Evolutionary conservation across 768 basidiomycete genomes (phyloP).

Genomic region (Strobilomyces confusus): DNA sequence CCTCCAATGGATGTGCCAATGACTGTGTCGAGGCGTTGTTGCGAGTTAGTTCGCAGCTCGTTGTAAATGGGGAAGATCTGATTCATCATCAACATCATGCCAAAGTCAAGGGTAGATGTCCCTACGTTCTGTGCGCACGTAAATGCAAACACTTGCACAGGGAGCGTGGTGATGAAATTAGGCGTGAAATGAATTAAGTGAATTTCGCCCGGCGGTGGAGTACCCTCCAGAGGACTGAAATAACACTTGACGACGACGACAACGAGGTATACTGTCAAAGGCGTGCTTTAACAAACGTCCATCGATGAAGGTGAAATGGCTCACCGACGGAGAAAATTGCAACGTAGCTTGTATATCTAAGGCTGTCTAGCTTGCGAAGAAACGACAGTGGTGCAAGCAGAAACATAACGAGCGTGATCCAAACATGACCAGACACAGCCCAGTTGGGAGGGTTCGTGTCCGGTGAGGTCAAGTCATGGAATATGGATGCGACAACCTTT

Average conservation of each 20-base stretch:
- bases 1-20: slow-evolving; percentile 84
- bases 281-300: background rate
- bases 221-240: slow-evolving; percentile 66
- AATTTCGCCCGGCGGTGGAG: slow-evolving; percentile 61
- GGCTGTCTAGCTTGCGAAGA: slow-evolving; percentile 75
- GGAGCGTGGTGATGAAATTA: slow-evolving; percentile 78
- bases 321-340: slow-evolving; percentile 86
- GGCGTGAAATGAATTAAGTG: slow-evolving; percentile 71
- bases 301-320: slow-evolving; percentile 27
- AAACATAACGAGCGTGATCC: slow-evolving; percentile 77
- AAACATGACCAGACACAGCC: slow-evolving; percentile 73
- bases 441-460: slow-evolving; percentile 67
- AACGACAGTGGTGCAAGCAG: slow-evolving; percentile 79
- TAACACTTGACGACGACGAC: slow-evolving; percentile 78
- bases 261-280: slow-evolving; percentile 64
- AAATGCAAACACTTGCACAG: slow-evolving; percentile 90
- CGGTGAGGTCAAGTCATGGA: slow-evolving; percentile 68
- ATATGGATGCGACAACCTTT: slow-evolving; percentile 79
- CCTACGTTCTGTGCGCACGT: slow-evolving; percentile 92
- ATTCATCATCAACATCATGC: slow-evolving; percentile 1
- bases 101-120: slow-evolving; percentile 4
- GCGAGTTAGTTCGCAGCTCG: slow-evolving; percentile 78
- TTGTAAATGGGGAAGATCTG: slow-evolving; percentile 94
- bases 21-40: slow-evolving; percentile 80
- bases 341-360: slow-evolving; percentile 88